Base-by-base conservation (phyloP, 441 rosid genomes). In the Brassica hybrid region DNA sequence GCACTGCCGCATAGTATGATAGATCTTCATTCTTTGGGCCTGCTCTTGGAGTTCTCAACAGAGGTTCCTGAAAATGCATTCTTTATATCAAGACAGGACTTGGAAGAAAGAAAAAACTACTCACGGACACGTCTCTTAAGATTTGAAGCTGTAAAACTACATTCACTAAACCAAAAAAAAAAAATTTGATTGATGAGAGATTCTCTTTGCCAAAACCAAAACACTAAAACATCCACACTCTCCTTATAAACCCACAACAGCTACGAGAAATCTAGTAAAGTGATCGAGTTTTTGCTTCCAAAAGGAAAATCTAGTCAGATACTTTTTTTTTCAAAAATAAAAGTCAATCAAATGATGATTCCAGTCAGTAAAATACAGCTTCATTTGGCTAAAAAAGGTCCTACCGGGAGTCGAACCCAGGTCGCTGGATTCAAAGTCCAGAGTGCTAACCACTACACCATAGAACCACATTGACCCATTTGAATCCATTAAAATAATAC, bases 371-470 rank as follows among this genome's bases (percentile, higher is more conserved):
- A 36, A 36, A 1, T 36, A 36, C 41, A 36, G 41, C 11, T 36
- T 36, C 3, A 36, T 36, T 1, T 36, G 41, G 11, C 41, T n/a
- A 56, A 63, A 32, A 32, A 9, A 89, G 90, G 87, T 87, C 94
- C 92, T 88, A 88, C 91, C 90, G 88, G 88, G 85, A 91, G 89
- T 93, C 96, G 94, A 93, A 91, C 97, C 96, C 97, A 89, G 96
- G 98, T 91, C 97, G 93, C 99, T 93, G 91, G 98, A 91, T 95
- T 95, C 97, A 92, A 95, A 95, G 95, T 93, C 97, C 97, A 90
- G 96, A 94, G 97, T 92, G 96, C 96, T 96, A 91, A 93, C 97
- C 93, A 92, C 97, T 89, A 96, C 97, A 94, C 97, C 92, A 93
- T 89, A 87, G 91, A 87, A 86, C 90, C 32, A 27, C 41, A 3